phyloP scores from a whole-genome alignment of 139 green algal genomes.

The Chlorella ohadii region DNA sequence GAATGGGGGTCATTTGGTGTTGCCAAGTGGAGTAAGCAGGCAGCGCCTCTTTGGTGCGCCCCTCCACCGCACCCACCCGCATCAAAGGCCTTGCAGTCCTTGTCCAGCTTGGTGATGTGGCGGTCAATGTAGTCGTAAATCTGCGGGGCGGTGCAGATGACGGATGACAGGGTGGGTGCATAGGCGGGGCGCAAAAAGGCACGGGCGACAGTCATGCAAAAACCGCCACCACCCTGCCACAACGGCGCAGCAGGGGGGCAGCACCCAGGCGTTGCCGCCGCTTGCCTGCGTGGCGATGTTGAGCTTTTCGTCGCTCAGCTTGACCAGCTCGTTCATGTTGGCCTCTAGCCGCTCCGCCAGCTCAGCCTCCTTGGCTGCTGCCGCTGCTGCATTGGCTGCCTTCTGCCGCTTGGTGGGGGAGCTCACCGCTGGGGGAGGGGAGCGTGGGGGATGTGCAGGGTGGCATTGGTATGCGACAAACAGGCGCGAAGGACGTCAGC shows the following conservation, averaged over 20 bases:
- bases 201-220: too few relatives aligned
- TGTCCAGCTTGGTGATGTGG: slow-evolving; percentile 79
- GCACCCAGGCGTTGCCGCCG: too few relatives aligned
- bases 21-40: too few relatives aligned
- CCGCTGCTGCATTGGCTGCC: not conserved
- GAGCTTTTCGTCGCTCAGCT: slow-evolving; percentile 59
- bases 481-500: not conserved
- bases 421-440: not conserved
- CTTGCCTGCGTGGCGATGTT: slow-evolving; percentile 28
- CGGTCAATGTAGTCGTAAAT: slow-evolving; percentile 88
- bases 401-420: slow-evolving; percentile 39
- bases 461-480: not conserved
- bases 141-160: slow-evolving; percentile 51
- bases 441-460: not conserved
- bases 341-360: slow-evolving; percentile 33
- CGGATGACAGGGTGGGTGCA: too few relatives aligned
- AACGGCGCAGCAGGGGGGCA: too few relatives aligned
- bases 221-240: too few relatives aligned
- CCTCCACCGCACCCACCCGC: slow-evolving; percentile 1
- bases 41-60: too few relatives aligned
- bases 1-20: too few relatives aligned
- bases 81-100: slow-evolving; percentile 71
- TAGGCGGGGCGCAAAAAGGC: too few relatives aligned
- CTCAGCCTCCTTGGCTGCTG: not conserved
- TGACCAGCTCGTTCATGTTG: slow-evolving; percentile 56